Evolutionary conservation across 176 grass and related monocot genomes (phyloP), one percentile per base, ranked within the genome.

Genomic region (Luzula sylvatica): DNA sequence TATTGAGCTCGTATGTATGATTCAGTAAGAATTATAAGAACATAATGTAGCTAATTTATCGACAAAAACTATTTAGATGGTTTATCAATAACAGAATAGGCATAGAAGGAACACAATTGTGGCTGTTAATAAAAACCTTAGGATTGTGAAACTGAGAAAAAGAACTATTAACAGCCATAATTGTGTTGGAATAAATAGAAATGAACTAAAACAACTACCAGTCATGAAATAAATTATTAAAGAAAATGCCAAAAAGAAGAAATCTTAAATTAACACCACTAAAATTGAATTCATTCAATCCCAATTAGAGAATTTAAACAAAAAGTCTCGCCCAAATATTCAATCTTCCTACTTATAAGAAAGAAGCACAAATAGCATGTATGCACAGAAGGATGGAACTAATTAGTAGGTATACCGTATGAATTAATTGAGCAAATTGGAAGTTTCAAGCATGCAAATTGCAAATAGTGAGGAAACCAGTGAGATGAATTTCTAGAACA

Each of bases 251-350:
- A 43, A 20, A 1, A 3, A 58, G 12, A 42, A 11, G 19, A 9
- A 35, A 35, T 35, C 30, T 35, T 35, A 35, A 35, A 35, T 35
- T 35, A 35, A 35, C 30, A 7, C 30, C 30, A 35, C 30, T 9
- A 35, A 35, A 35, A 35, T 0, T 9, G 9, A 35, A 4, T 23
- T 40, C 4, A 42, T 0, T 38, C n/a, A 58, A 22, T 58, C 55
- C 11, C n/a, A 59, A 59, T 59, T 42, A 14, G 20, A 43, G 40
- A 25, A 42, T 42, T 59, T 7, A 23, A 43, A 7, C 56, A 59
- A 9, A 42, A 54, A 30, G 15, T 59, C 9, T 28, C 8, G 14
- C 8, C 3, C 11, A 57, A 20, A 41, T 25, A 58, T 11, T 1
- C 14, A 8, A 11, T 38, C 55, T 58, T 59, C 8, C 12, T 13